Evolutionary conservation across 2,329 filamentous ascomycete genomes (phyloP).

Genomic region (Coniochaeta pulveracea): DNA sequence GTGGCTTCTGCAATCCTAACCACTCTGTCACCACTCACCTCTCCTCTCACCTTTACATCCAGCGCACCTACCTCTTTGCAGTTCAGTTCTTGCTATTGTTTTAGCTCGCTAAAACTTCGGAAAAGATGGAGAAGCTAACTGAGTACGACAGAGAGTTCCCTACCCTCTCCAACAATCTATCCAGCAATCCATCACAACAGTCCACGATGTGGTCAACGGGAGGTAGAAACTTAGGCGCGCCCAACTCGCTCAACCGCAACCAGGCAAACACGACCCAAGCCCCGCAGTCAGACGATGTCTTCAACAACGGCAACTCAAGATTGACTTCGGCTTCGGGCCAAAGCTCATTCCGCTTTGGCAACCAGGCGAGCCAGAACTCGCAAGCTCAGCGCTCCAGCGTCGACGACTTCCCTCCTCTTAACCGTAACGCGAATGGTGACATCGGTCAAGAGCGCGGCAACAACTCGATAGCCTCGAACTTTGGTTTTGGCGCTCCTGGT

Average conservation of each 20-base stretch:
- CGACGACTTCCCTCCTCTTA: conserved; percentile 54
- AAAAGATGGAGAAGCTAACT: conserved; percentile 1
- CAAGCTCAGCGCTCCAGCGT: conserved; percentile 36
- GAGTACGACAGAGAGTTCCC: conserved; percentile 47
- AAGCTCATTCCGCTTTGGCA: conserved; percentile 42
- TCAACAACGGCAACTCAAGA: conserved; percentile 25
- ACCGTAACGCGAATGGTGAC: conserved; percentile 44
- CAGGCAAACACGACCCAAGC: conserved; percentile 40
- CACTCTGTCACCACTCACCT: no score
- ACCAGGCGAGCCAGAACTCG: conserved; percentile 31
- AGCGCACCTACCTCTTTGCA: no score
- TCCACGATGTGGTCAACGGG: conserved; percentile 43
- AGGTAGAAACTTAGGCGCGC: conserved; percentile 34
- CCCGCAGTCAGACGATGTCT: conserved; percentile 34
- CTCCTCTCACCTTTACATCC: no score
- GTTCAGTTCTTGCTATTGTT: no score
- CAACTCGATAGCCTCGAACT: conserved; percentile 38
- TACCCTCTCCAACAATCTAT: conserved; percentile 49
- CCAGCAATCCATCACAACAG: conserved; percentile 34
- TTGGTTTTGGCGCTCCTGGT: conserved; percentile 40
- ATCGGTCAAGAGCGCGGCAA: conserved; percentile 42
- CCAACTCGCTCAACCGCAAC: conserved; percentile 37
- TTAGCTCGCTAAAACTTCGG: no score
- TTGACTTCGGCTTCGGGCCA: conserved; percentile 26
- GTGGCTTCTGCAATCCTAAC: no score